Evolutionary conservation across 768 basidiomycete genomes (phyloP).

Genomic region (Boletus rex-veris): DNA sequence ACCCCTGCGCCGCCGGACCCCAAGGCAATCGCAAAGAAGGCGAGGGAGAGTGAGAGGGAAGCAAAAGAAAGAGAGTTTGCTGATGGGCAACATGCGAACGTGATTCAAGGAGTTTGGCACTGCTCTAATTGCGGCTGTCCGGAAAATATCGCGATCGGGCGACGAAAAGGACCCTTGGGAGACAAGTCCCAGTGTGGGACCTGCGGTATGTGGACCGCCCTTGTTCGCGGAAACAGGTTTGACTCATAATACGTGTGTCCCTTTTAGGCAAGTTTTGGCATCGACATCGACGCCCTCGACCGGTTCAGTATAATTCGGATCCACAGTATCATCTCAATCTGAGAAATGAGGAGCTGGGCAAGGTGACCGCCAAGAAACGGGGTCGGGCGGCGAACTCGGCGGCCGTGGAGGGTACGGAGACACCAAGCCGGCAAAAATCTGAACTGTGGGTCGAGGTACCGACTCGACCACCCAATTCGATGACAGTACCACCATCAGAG

Average conservation of each 20-base stretch:
- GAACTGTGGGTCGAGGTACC: constrained; percentile 37
- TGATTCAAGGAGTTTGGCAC: constrained; percentile 87
- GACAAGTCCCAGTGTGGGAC: constrained; percentile 87
- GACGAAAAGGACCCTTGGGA: constrained; percentile 86
- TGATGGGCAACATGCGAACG: constrained; percentile 77
- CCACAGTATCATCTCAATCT: constrained; percentile 62
- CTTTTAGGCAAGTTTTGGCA: constrained; percentile 84
- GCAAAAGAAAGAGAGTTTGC: constrained; percentile 83
- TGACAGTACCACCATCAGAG: constrained; percentile 34
- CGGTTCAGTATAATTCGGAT: constrained; percentile 76
- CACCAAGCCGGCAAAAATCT: constrained; percentile 43
- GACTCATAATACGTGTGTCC: neutral
- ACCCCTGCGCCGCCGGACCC: constrained; percentile 42
- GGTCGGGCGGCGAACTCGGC: constrained; percentile 28
- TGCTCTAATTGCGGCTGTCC: constrained; percentile 95
- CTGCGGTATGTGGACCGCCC: constrained; percentile 63
- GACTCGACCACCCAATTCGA: constrained; percentile 31
- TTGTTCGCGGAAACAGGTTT: neutral
- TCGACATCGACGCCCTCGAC: constrained; percentile 75
- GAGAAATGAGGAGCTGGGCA: constrained; percentile 56
- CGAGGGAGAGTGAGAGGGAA: constrained; percentile 74
- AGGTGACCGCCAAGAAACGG: constrained; percentile 52
- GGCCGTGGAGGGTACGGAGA: constrained; percentile 45
- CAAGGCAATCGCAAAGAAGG: constrained; percentile 52
- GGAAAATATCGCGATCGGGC: constrained; percentile 77